These are phyloP conservation scores for Pseudogymnoascus sp. DNA, from an alignment of 2,329 filamentous ascomycete species.

Conservation along the genomic window DNA sequence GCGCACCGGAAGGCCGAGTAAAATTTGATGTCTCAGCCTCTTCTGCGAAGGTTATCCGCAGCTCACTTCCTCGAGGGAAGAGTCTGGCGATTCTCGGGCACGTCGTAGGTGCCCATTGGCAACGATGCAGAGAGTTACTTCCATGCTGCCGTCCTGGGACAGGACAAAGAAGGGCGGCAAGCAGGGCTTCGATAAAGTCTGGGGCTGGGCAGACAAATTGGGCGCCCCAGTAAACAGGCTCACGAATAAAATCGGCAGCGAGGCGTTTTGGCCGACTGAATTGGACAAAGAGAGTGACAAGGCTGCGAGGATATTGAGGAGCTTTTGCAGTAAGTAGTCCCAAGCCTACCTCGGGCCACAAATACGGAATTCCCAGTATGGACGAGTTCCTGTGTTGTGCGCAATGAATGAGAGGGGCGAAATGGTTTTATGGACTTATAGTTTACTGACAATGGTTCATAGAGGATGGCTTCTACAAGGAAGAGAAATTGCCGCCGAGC, in stretches of 20 bases:
- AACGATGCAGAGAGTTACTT: conserved; percentile 28
- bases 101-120: neutral
- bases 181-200: conserved; percentile 68
- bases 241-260: conserved; percentile 72
- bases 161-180: conserved; percentile 49
- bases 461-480: conserved; percentile 63
- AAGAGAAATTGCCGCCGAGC: conserved; percentile 36
- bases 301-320: conserved; percentile 79
- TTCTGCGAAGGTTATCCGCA: neutral
- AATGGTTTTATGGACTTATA: neutral
- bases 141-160: conserved; percentile 41
- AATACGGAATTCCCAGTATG: conserved; percentile 19
- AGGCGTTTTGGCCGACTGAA: conserved; percentile 79
- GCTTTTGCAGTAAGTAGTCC: conserved; percentile 70
- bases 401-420: neutral
- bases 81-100: neutral
- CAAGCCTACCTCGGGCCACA: conserved; percentile 21
- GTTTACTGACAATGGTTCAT: conserved; percentile 14
- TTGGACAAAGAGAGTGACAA: conserved; percentile 89
- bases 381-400: neutral
- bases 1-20: neutral
- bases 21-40: conserved; percentile 7
- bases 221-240: conserved; percentile 73
- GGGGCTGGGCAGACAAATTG: conserved; percentile 56
- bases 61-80: neutral